phyloP scores from a whole-genome alignment of 805 yeast genomes.

The Metschnikowia matae region DNA sequence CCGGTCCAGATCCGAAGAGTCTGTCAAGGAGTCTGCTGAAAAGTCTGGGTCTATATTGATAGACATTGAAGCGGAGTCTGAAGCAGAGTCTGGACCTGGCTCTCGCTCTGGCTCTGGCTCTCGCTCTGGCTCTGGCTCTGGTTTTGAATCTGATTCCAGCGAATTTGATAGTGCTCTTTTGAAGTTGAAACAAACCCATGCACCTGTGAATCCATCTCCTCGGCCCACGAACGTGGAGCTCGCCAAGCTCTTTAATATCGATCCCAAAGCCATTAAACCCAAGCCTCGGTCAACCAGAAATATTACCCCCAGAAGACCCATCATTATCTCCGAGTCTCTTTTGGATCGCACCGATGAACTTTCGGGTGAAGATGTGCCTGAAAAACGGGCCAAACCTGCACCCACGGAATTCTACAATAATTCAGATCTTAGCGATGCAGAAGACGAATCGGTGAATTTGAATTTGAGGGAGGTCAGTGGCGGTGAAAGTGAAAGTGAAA shows the following conservation, averaged over 20 bases:
- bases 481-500: not conserved
- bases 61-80: no score
- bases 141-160: not conserved
- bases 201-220: not conserved
- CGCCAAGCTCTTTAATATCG: conserved; percentile 15
- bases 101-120: no score
- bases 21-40: not conserved
- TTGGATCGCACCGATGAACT: not conserved
- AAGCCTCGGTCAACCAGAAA: conserved; percentile 9
- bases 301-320: conserved; percentile 18
- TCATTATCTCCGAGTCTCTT: conserved; percentile 8
- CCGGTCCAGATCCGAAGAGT: not conserved
- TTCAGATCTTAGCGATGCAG: conserved; percentile 4
- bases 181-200: conserved; percentile 12
- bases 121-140: not conserved
- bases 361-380: not conserved
- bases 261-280: conserved; percentile 13
- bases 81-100: no score
- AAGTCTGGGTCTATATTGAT: not conserved
- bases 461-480: not conserved
- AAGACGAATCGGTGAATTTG: not conserved
- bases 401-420: conserved; percentile 3
- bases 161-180: conserved; percentile 16
- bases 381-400: not conserved
- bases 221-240: conserved; percentile 10